These are phyloP conservation scores for Tilletia horrida DNA, from an alignment of 1,284 basidiomycete species.

Conservation along the genomic window DNA sequence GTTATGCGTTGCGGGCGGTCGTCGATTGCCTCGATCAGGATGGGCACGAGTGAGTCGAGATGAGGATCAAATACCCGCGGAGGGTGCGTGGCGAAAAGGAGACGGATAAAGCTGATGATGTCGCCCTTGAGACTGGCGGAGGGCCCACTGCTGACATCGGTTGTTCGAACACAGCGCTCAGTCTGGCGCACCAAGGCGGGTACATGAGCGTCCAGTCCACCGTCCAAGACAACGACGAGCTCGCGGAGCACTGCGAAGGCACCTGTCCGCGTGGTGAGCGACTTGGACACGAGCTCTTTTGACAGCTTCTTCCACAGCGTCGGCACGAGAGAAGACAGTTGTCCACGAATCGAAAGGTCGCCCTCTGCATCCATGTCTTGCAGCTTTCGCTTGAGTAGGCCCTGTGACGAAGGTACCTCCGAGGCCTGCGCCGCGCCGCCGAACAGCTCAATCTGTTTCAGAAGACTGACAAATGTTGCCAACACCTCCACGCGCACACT, in stretches of 20 bases:
- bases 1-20: slow-evolving; percentile 57
- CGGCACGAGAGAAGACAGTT: not conserved
- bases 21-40: slow-evolving; percentile 68
- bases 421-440: slow-evolving; percentile 60
- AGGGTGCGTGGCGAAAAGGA: slow-evolving; percentile 78
- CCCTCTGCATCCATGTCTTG: slow-evolving; percentile 37
- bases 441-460: slow-evolving; percentile 71
- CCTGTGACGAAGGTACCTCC: slow-evolving; percentile 61
- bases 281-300: slow-evolving; percentile 80
- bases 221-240: slow-evolving; percentile 74
- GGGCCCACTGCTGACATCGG: slow-evolving; percentile 48
- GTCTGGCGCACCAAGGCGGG: slow-evolving; percentile 58
- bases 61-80: slow-evolving; percentile 65
- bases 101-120: slow-evolving; percentile 73
- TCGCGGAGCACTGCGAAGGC: slow-evolving; percentile 76
- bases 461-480: slow-evolving; percentile 73
- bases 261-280: slow-evolving; percentile 76
- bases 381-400: slow-evolving; percentile 54
- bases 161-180: slow-evolving; percentile 53
- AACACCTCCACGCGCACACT: slow-evolving; percentile 92
- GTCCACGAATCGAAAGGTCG: slow-evolving; percentile 29
- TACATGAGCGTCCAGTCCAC: slow-evolving; percentile 73
- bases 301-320: slow-evolving; percentile 72
- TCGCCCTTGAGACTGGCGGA: slow-evolving; percentile 60
- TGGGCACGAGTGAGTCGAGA: slow-evolving; percentile 67